Percentiles rank a stretch among this genome's conserved stretches.
phyloP scores from a whole-genome alignment of 768 basidiomycete species.

The Tricholoma flavovirens region DNA sequence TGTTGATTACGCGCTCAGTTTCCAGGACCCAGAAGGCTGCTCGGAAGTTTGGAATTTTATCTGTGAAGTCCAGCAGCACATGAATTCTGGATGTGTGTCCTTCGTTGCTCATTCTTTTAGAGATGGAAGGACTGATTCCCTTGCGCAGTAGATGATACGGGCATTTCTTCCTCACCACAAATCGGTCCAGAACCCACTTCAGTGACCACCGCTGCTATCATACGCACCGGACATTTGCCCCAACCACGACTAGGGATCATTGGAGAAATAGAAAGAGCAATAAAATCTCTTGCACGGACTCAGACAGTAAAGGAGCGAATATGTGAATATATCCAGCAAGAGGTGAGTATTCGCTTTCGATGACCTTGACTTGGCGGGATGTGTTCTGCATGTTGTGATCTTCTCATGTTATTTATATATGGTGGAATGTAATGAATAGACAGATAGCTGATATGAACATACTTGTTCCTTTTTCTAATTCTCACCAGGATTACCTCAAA shows the following conservation, averaged over 20 bases:
- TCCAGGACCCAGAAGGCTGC: constrained; percentile 94
- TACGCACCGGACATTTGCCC: constrained; percentile 70
- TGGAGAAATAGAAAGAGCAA: constrained; percentile 70
- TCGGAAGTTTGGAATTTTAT: constrained; percentile 98
- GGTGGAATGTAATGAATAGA: constrained; percentile 12
- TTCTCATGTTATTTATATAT: constrained; percentile 14
- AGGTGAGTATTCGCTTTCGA: constrained; percentile 46
- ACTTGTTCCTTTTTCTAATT: constrained; percentile 16
- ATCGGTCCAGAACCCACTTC: constrained; percentile 51
- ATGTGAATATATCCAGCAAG: constrained; percentile 82
- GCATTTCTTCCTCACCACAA: constrained; percentile 56
- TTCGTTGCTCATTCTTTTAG: not conserved
- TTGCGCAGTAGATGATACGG: constrained; percentile 38
- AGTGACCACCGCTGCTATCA: constrained; percentile 56
- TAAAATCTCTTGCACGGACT: constrained; percentile 72
- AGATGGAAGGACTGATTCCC: constrained; percentile 3
- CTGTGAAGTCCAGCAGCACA: constrained; percentile 81
- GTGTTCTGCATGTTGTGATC: constrained; percentile 7
- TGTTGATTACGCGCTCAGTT: constrained; percentile 93
- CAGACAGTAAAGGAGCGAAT: constrained; percentile 73
- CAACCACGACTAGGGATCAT: constrained; percentile 73
- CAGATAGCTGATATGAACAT: constrained; percentile 24
- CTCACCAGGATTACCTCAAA: constrained; percentile 77
- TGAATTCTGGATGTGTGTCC: constrained; percentile 56
- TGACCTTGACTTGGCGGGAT: not conserved